Base-by-base conservation (phyloP, 495 filamentous ascomycete species). In the Penicillium daleae region DNA sequence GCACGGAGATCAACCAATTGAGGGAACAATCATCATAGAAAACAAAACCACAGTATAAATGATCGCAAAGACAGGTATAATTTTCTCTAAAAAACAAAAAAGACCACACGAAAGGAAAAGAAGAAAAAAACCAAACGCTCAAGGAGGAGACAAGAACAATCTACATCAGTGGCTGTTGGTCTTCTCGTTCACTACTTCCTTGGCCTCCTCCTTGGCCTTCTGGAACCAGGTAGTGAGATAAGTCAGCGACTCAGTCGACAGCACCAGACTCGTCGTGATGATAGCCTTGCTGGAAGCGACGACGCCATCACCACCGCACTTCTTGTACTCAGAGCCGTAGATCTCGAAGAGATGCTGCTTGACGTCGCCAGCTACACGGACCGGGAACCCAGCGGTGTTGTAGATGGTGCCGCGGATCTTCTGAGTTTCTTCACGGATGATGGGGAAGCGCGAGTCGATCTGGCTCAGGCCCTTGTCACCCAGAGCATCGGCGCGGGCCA, bases 341-440 rank as follows among this genome's bases (percentile, higher is more conserved):
- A 88, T 85, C 52, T 84, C 80, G 67, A 89, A 76, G 62, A 97
- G 79, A 71, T 97, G 92, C 61, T 87, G 82, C 78, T 89, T 92
- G 66, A 87, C 86, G 63, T 91, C 83, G n/a, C 76, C 78, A 12
- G 83, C 86, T 53, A 92, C 74, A 27, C 82, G 82, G 49, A 90
- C 71, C 15, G 93, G 93, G 68, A 87, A 85, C 62, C 81, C 83
- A 33, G 87, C 84, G n/a, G 84, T 75, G 62, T 85, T 79, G 66
- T 86, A 81, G 68, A 90, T 84, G 13, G 85, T 87, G 61, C 76
- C 81, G 72, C 87, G 85, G 59, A 99, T 83, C 73, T 91, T 91
- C 40, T 86, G 77, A 10, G 92, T 93, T 22, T 93, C 88, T 75
- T 97, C 90, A 81, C 92, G 97, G 67, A 99, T 86, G 69, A 90